Percentiles rank a stretch among this genome's conserved stretches.
phyloP scores from a whole-genome alignment of 2,329 filamentous ascomycete genomes.

The Nemania serpens region DNA sequence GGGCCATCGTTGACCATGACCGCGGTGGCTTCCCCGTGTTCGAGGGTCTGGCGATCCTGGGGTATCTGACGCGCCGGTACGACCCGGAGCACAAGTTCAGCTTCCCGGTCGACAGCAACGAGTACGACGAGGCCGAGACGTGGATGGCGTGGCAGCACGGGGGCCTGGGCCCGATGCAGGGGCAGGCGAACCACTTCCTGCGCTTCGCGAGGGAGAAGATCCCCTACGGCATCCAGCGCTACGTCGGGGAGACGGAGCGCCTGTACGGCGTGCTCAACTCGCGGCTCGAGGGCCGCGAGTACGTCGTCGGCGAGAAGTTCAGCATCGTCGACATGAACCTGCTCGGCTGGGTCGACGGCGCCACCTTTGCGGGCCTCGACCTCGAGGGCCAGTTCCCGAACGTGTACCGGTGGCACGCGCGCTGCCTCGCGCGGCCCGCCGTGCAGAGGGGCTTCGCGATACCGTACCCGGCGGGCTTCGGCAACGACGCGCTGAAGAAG shows the following conservation, averaged over 20 bases:
- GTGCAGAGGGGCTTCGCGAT: slow-evolving; percentile 68
- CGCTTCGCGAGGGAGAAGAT: slow-evolving; percentile 71
- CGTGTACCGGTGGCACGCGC: slow-evolving; percentile 69
- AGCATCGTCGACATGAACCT: slow-evolving; percentile 74
- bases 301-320: slow-evolving; percentile 63
- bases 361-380: slow-evolving; percentile 65
- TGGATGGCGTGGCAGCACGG: slow-evolving; percentile 76
- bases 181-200: slow-evolving; percentile 75
- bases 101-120: slow-evolving; percentile 53
- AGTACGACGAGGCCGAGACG: slow-evolving; percentile 54
- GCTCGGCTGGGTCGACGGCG: slow-evolving; percentile 69
- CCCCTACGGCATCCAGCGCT: slow-evolving; percentile 72
- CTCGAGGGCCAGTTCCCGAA: slow-evolving; percentile 64
- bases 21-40: slow-evolving; percentile 67
- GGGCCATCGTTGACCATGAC: slow-evolving; percentile 68
- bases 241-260: slow-evolving; percentile 75
- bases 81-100: slow-evolving; percentile 70
- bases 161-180: slow-evolving; percentile 74
- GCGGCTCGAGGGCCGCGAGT: slow-evolving; percentile 61
- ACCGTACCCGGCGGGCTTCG: slow-evolving; percentile 51
- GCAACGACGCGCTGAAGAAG: slow-evolving; percentile 48
- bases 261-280: slow-evolving; percentile 74
- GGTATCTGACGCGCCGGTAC: slow-evolving; percentile 74
- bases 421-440: slow-evolving; percentile 61
- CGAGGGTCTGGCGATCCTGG: slow-evolving; percentile 74